phyloP scores from a whole-genome alignment of 371 early-diverging fungal species.

The Mortierella sp. region DNA sequence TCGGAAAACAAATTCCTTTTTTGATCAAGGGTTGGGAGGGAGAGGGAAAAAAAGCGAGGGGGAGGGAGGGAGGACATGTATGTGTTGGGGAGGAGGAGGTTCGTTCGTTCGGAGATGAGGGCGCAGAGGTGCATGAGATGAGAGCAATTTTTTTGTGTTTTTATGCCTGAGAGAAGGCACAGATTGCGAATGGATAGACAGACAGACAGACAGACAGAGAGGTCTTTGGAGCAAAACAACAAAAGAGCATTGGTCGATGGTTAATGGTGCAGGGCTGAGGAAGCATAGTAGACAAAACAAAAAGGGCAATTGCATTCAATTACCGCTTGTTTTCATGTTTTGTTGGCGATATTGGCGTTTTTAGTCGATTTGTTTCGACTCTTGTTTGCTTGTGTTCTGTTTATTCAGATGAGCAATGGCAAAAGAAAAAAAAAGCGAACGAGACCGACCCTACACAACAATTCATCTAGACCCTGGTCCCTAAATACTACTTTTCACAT shows the following conservation, averaged over 20 bases:
- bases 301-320: neutral
- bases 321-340: neutral
- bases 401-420: neutral
- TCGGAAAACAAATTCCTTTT: conserved; percentile 46
- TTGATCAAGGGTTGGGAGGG: conserved; percentile 18
- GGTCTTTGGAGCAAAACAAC: neutral
- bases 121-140: neutral
- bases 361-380: neutral
- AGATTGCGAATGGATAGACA: neutral
- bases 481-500: neutral
- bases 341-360: neutral
- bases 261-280: neutral
- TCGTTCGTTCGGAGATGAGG: neutral
- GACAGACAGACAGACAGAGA: neutral
- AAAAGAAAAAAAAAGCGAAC: neutral
- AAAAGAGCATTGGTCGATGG: neutral
- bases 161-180: neutral
- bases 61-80: neutral
- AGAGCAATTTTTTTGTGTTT: neutral
- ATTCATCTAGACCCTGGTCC: neutral
- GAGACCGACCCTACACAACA: neutral
- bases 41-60: no score
- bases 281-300: neutral
- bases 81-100: neutral
- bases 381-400: neutral